Conservation (phyloP, 805 yeast species). For the Lachancea waltii region DNA sequence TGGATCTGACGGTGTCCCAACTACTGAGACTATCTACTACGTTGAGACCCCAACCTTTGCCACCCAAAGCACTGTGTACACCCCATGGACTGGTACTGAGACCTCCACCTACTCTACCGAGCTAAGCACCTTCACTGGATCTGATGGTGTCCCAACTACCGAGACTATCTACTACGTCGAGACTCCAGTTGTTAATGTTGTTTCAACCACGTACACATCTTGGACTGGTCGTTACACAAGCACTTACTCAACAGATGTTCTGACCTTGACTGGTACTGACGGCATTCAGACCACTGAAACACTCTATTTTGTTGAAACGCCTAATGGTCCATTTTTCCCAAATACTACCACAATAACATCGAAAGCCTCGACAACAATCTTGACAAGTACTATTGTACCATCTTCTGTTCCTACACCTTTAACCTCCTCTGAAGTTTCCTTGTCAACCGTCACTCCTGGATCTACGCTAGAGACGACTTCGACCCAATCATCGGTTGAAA, state of each 20-base stretch:
- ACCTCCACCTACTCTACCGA: slow-evolving; percentile 11
- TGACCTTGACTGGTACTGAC: slow-evolving; percentile 4
- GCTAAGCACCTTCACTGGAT: slow-evolving; percentile 8
- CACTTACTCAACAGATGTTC: slow-evolving; percentile 7
- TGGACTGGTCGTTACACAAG: slow-evolving; percentile 12
- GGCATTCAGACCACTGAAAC: slow-evolving; percentile 7
- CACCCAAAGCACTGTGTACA: background rate
- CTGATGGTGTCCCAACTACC: slow-evolving; percentile 11
- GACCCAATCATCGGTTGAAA: too few relatives aligned
- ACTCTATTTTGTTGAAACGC: slow-evolving; percentile 8
- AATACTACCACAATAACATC: background rate
- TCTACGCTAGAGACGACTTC: too few relatives aligned
- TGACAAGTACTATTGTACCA: too few relatives aligned
- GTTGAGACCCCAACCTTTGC: slow-evolving; percentile 9
- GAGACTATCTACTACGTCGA: slow-evolving; percentile 12
- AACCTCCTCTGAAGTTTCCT: background rate
- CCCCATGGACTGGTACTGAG: slow-evolving; percentile 7
- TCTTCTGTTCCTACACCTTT: background rate
- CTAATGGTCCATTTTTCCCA: slow-evolving; percentile 9
- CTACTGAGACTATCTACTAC: slow-evolving; percentile 9
- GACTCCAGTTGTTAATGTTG: slow-evolving; percentile 9
- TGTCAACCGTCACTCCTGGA: background rate
- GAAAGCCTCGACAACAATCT: background rate
- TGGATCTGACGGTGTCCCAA: slow-evolving; percentile 10
- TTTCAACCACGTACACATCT: slow-evolving; percentile 3